A percentile compares a stretch with the other conserved stretches of the same genome.
phyloP scores from a whole-genome alignment of 495 filamentous ascomycete genomes.

The Terfezia claveryi region DNA sequence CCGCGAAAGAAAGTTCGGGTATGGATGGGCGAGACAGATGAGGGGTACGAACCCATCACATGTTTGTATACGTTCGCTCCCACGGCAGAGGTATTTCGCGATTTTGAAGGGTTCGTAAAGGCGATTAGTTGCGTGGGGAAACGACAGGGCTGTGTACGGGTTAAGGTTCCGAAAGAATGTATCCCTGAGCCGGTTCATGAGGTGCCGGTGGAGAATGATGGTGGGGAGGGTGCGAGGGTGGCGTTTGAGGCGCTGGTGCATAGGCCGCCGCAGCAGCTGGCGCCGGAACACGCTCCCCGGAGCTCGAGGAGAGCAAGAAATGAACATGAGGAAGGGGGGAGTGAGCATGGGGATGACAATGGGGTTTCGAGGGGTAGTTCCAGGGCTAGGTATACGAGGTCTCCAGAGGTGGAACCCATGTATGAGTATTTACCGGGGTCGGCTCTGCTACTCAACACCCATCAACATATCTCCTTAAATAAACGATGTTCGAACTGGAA shows the following conservation, averaged over 20 bases:
- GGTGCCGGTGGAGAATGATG: neutral
- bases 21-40: neutral
- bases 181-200: neutral
- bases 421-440: too few species aligned
- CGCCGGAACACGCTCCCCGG: neutral
- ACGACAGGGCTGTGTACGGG: neutral
- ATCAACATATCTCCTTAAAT: neutral
- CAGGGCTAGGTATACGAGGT: neutral
- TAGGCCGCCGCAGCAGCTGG: neutral
- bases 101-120: neutral
- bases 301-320: neutral
- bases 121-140: neutral
- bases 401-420: slow-evolving; percentile 1
- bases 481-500: too few species aligned
- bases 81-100: neutral
- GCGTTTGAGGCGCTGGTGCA: neutral
- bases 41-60: neutral
- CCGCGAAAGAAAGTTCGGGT: neutral
- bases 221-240: neutral
- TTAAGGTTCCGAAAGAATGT: neutral
- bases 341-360: slow-evolving; percentile 5
- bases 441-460: neutral
- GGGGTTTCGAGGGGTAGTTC: neutral
- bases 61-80: neutral
- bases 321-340: slow-evolving; percentile 5